Base-by-base conservation (phyloP, 1,284 basidiomycete genomes). In the Fomitopsis betulina region DNA sequence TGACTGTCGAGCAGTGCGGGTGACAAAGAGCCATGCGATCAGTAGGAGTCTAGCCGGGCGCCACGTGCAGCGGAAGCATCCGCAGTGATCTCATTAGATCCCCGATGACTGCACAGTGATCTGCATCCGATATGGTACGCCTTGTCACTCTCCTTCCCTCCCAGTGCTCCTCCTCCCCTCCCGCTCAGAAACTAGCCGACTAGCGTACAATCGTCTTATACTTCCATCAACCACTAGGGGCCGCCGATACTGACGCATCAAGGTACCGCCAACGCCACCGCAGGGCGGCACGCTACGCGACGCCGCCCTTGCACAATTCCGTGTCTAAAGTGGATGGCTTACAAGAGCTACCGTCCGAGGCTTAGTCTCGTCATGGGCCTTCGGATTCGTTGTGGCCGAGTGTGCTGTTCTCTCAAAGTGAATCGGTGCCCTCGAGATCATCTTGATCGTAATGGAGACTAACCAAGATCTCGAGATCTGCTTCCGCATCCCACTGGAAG, bases 391-490 rank as follows among this genome's bases (percentile, higher is more conserved):
- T 32, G 35, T 51, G 49, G 33, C 32, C 25, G 15, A 6, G 30
- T 35, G 12, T n/a, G 19, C 35, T 37, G 13, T n/a, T 51, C 30
- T 51, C n/a, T n/a, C n/a, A n/a, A n/a, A n/a, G n/a, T n/a, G n/a
- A n/a, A n/a, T 51, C 49, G 33, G 12, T 19, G 32, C 33, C 49
- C 32, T n/a, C 32, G 49, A n/a, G 49, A 51, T 51, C 49, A 32
- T 37, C 49, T 10, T 51, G 49, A 51, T 51, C 32, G 49, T 35
- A 51, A 51, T 51, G 49, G 49, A 51, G 32, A 37, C 32, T 51
- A 51, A 32, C 47, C 33, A 51, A n/a, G 32, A 51, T 51, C 49
- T 51, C 13, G 13, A 51, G 49, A 51, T 51, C 49, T 51, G 19
- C 49, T 51, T 51, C 49, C 49, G 49, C 32, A 37, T 19, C 30